Percentiles rank a stretch among this genome's conserved stretches.
phyloP scores from a whole-genome alignment of 2,329 filamentous ascomycete genomes.

The Blumeria hordei region DNA sequence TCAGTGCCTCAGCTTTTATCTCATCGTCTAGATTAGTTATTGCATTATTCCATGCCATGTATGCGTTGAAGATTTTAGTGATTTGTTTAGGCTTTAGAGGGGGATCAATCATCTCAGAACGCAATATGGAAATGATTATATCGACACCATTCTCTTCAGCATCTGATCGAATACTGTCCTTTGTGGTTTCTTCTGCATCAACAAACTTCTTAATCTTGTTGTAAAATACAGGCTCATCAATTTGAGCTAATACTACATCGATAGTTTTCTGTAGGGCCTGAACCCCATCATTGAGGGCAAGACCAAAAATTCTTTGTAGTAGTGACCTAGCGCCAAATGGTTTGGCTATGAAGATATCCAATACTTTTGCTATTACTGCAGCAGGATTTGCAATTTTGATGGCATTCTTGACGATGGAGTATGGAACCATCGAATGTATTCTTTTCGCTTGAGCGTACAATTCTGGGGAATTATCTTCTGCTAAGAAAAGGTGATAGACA shows the following conservation, averaged over 20 bases:
- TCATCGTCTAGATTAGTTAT: conserved; percentile 80
- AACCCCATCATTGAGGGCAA: conserved; percentile 81
- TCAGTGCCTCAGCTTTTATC: conserved; percentile 66
- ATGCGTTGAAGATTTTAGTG: conserved; percentile 73
- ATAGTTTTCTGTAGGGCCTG: conserved; percentile 68
- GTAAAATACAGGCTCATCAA: conserved; percentile 58
- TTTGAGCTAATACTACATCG: conserved; percentile 49
- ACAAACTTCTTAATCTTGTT: conserved; percentile 64
- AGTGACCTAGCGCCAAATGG: conserved; percentile 78
- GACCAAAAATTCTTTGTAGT: conserved; percentile 80
- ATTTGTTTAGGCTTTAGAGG: conserved; percentile 52
- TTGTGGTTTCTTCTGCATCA: conserved; percentile 49
- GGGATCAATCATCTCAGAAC: conserved; percentile 53
- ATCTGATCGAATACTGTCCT: conserved; percentile 49
- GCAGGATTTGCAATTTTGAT: conserved; percentile 92
- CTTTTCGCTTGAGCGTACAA: conserved; percentile 82
- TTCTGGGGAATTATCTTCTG: conserved; percentile 94
- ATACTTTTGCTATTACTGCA: conserved; percentile 83
- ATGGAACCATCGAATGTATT: conserved; percentile 86
- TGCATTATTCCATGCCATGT: conserved; percentile 85
- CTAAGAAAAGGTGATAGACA: conserved; percentile 88
- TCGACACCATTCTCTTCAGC: conserved; percentile 54
- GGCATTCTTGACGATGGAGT: conserved; percentile 82
- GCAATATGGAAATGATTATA: conserved; percentile 60
- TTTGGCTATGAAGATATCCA: conserved; percentile 88